phyloP scores from a whole-genome alignment of 495 filamentous ascomycete genomes.

The Aspergillus bertholletiae region DNA sequence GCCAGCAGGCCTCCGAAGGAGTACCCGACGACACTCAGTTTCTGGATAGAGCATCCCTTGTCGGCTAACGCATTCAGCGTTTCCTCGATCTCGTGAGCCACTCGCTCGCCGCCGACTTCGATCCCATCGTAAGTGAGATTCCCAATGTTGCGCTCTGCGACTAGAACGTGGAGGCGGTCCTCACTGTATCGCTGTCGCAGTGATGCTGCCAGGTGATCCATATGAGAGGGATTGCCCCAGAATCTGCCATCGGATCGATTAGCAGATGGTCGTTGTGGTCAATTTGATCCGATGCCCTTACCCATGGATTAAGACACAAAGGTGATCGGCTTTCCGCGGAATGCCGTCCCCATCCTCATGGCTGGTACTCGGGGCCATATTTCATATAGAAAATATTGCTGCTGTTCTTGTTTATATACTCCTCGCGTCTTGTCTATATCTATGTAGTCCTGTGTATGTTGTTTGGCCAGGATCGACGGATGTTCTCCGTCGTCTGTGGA shows the following conservation, averaged over 20 bases:
- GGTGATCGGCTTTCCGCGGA: conserved; percentile 57
- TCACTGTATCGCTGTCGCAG: conserved; percentile 62
- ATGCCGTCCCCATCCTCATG: conserved; percentile 5
- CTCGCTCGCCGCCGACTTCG: conserved; percentile 83
- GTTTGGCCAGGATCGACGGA: too few species aligned
- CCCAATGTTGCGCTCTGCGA: conserved; percentile 75
- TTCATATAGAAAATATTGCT: too few species aligned
- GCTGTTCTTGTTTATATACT: too few species aligned
- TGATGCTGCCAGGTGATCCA: conserved; percentile 64
- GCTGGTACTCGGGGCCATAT: conserved; percentile 14
- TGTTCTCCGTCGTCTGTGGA: too few species aligned
- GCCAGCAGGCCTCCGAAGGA: conserved; percentile 85
- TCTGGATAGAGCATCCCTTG: conserved; percentile 67
- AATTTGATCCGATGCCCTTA: conserved; percentile 35
- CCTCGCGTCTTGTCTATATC: neutral
- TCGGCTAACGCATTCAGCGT: conserved; percentile 61
- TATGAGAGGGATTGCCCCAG: conserved; percentile 89
- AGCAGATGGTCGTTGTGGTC: conserved; percentile 6
- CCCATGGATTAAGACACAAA: conserved; percentile 96
- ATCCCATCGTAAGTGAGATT: conserved; percentile 93
- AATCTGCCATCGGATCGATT: conserved; percentile 47
- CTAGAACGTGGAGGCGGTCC: conserved; percentile 66
- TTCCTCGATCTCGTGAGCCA: conserved; percentile 84
- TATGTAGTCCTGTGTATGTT: too few species aligned
- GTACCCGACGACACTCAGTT: conserved; percentile 85